Evolutionary conservation across 441 rosid genomes (phyloP).

Genomic region (Gossypium schwendimanii): DNA sequence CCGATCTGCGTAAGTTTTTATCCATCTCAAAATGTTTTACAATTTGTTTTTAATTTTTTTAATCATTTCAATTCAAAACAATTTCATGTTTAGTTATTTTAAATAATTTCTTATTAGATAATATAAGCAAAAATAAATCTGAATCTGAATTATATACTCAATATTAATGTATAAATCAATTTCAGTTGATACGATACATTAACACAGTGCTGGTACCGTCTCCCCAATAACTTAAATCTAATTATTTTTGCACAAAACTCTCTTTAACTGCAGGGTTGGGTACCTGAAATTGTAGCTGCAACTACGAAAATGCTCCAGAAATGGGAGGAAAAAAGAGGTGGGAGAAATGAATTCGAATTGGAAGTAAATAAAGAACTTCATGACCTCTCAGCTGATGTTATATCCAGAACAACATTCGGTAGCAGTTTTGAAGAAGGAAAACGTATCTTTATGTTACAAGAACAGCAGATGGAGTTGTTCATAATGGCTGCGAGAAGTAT

Average conservation of each 20-base stretch:
- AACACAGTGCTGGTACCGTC: background rate
- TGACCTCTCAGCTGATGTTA: conserved; percentile 38
- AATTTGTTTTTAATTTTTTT: no score
- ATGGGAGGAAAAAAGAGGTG: conserved; percentile 56
- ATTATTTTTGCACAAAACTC: background rate
- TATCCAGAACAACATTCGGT: background rate
- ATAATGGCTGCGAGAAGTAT: background rate
- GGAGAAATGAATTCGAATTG: conserved; percentile 47
- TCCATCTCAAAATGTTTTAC: no score
- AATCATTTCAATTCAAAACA: no score
- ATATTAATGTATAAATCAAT: no score
- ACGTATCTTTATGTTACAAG: background rate
- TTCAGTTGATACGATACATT: background rate
- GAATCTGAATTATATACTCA: no score
- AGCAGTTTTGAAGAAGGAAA: background rate
- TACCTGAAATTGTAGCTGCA: conserved; percentile 8
- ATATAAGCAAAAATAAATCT: no score
- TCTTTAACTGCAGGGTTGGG: background rate
- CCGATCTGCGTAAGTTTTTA: no score
- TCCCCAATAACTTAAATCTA: no score
- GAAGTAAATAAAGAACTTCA: conserved; percentile 52
- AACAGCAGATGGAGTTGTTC: background rate
- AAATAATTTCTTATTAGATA: no score
- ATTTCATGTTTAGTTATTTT: no score
- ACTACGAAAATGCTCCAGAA: conserved; percentile 38